Evolutionary conservation across 1,139 yeast genomes (phyloP).

Genomic region (Arxiozyma bovina): DNA sequence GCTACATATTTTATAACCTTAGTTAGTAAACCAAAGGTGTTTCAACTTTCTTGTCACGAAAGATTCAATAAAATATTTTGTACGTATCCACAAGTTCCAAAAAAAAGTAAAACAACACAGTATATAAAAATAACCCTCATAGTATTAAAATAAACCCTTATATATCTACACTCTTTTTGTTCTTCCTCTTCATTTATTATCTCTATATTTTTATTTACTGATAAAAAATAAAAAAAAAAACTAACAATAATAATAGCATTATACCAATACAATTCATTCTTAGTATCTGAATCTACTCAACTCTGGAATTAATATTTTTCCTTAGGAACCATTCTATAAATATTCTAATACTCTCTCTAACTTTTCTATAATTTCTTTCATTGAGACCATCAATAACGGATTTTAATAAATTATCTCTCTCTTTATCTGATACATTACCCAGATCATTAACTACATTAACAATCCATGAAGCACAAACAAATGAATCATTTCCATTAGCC

Average conservation of each 20-base stretch:
- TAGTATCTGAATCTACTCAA: slow-evolving; percentile 13
- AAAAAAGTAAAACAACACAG: slow-evolving; percentile 39
- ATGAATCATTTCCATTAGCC: slow-evolving; percentile 24
- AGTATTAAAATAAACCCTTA: background rate
- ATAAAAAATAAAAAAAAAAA: too few species aligned
- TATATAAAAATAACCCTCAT: slow-evolving; percentile 12
- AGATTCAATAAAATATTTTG: slow-evolving; percentile 62
- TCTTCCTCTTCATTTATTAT: too few species aligned
- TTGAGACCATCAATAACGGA: slow-evolving; percentile 53
- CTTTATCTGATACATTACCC: slow-evolving; percentile 51
- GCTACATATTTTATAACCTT: slow-evolving; percentile 81
- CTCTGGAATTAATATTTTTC: slow-evolving; percentile 56
- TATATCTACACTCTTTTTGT: background rate
- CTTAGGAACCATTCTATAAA: slow-evolving; percentile 79
- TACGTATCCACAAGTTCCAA: slow-evolving; percentile 67
- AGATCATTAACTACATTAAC: slow-evolving; percentile 45
- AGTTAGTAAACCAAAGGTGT: slow-evolving; percentile 82
- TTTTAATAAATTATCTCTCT: slow-evolving; percentile 50
- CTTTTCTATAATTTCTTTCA: slow-evolving; percentile 64
- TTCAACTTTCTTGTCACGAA: slow-evolving; percentile 67
- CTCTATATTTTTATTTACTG: background rate
- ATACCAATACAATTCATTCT: background rate
- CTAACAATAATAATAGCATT: too few species aligned
- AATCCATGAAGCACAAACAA: slow-evolving; percentile 47
- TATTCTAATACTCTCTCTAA: slow-evolving; percentile 61